phyloP scores from a whole-genome alignment of 176 grass and related monocot genomes.

The Coix lacrymajobi region DNA sequence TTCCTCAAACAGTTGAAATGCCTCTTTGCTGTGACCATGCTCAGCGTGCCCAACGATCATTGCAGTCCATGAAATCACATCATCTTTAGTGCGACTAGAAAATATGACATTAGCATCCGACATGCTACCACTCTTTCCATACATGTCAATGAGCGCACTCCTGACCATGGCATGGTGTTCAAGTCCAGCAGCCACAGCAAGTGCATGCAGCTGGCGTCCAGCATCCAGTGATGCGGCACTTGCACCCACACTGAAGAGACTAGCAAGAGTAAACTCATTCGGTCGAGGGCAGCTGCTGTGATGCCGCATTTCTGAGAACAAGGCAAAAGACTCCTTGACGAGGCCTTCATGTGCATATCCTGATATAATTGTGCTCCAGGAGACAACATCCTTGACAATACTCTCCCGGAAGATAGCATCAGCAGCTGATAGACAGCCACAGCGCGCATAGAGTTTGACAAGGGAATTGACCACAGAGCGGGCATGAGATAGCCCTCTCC shows the following conservation, averaged over 20 bases:
- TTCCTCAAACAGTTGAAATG: conserved; percentile 41
- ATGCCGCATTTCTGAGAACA: conserved; percentile 48
- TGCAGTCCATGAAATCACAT: conserved; percentile 57
- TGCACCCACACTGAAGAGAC: conserved; percentile 48
- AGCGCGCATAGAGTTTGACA: conserved; percentile 46
- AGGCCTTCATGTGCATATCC: conserved; percentile 42
- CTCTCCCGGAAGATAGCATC: conserved; percentile 41
- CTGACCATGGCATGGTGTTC: conserved; percentile 40
- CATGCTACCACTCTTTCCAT: conserved; percentile 59
- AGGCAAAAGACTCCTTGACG: conserved; percentile 34
- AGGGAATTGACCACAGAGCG: conserved; percentile 55
- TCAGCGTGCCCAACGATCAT: conserved; percentile 51
- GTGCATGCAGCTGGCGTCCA: conserved; percentile 47
- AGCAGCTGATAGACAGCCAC: conserved; percentile 27
- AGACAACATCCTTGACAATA: conserved; percentile 47
- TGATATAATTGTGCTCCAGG: conserved; percentile 65
- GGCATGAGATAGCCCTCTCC: conserved; percentile 24
- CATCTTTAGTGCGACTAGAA: conserved; percentile 7
- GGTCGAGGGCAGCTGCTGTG: conserved; percentile 22
- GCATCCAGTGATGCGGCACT: conserved; percentile 26
- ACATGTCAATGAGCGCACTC: conserved; percentile 54
- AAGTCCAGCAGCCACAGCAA: conserved; percentile 21
- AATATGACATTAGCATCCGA: conserved; percentile 40
- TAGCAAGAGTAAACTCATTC: conserved; percentile 64
- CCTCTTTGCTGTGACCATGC: conserved; percentile 43